These are phyloP conservation scores for Mortierella antarctica DNA, from an alignment of 192 early-diverging fungal genomes.

Conservation along the genomic window DNA sequence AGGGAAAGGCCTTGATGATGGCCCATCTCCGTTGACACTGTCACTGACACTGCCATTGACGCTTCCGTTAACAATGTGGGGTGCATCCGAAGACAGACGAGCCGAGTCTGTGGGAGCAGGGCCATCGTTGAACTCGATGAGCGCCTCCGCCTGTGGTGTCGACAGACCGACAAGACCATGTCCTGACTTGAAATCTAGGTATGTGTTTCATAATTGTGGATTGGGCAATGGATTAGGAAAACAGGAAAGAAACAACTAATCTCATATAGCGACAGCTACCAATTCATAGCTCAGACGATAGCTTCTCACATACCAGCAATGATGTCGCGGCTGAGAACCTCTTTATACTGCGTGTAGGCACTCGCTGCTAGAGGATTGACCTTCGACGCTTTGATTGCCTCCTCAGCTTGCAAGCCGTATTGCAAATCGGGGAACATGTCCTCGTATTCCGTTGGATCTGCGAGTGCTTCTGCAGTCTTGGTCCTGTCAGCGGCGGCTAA, in stretches of 20 bases:
- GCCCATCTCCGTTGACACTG: constrained; percentile 2
- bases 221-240: not conserved
- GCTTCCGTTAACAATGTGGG: constrained; percentile 15
- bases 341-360: constrained; percentile 69
- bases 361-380: constrained; percentile 54
- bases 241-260: not conserved
- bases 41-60: constrained; percentile 20
- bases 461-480: constrained; percentile 90
- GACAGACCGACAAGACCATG: constrained; percentile 20
- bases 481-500: constrained; percentile 74
- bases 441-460: constrained; percentile 82
- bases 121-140: not conserved
- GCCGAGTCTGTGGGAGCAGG: constrained; percentile 1
- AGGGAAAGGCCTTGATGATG: constrained; percentile 19
- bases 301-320: constrained; percentile 56
- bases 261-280: too few species aligned
- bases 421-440: constrained; percentile 91
- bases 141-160: not conserved
- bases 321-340: constrained; percentile 65
- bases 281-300: too few species aligned
- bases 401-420: constrained; percentile 66
- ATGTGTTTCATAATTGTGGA: not conserved
- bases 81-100: constrained; percentile 2
- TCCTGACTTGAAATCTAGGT: constrained; percentile 37
- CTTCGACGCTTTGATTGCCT: constrained; percentile 48